Conservation (phyloP, 208 protist genomes). For the Trypanosoma melophagium region DNA sequence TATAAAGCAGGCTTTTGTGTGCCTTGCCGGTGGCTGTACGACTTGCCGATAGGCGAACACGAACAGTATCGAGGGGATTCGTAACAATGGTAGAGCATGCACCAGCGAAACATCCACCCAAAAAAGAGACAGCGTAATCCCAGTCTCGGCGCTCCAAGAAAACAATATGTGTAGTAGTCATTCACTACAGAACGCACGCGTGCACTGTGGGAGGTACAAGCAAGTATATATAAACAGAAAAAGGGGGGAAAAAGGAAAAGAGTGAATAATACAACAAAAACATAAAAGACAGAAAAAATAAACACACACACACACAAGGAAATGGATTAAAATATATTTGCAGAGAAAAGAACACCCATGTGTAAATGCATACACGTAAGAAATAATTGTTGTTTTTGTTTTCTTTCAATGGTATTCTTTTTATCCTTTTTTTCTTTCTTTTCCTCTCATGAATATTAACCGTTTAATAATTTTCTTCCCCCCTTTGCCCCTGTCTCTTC, state of each 20-base stretch:
- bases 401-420: neutral
- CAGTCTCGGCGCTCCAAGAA: slow-evolving; percentile 11
- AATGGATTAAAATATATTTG: slow-evolving; percentile 7
- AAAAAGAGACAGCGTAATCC: slow-evolving; percentile 70
- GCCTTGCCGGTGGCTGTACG: slow-evolving; percentile 68
- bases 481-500: slow-evolving; percentile 6
- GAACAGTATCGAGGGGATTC: slow-evolving; percentile 90
- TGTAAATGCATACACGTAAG: slow-evolving; percentile 8
- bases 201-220: neutral
- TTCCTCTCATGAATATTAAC: neutral
- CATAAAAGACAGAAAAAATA: slow-evolving; percentile 5
- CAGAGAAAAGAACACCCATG: slow-evolving; percentile 7
- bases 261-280: slow-evolving; percentile 1
- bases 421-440: slow-evolving; percentile 2
- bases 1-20: slow-evolving; percentile 78
- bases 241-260: slow-evolving; percentile 5
- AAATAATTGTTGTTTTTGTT: neutral
- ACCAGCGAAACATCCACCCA: slow-evolving; percentile 83
- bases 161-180: neutral
- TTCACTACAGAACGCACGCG: neutral
- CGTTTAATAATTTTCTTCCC: slow-evolving; percentile 3
- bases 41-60: slow-evolving; percentile 75
- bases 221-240: slow-evolving; percentile 14
- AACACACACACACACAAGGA: neutral
- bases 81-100: slow-evolving; percentile 85